Conservation (phyloP, 108 stramenopile genomes). For the Skeletonema tropicum region DNA sequence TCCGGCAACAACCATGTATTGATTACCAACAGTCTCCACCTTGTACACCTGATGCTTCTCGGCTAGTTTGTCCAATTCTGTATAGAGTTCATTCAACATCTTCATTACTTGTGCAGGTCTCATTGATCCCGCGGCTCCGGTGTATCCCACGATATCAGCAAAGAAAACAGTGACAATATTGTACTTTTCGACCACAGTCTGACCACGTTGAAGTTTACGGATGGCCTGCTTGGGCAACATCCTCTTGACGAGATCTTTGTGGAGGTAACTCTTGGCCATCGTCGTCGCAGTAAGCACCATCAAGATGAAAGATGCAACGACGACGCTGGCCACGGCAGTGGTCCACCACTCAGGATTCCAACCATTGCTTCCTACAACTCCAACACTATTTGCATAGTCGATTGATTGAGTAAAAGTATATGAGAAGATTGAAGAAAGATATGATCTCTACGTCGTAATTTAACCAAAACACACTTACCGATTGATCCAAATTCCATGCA, state of each 20-base stretch:
- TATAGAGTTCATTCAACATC: slow-evolving; percentile 56
- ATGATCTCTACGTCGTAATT: too few species aligned
- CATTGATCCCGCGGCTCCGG: slow-evolving; percentile 25
- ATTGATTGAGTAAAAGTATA: too few species aligned
- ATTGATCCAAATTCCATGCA: slow-evolving; percentile 9
- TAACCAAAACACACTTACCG: neutral
- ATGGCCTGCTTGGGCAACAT: slow-evolving; percentile 16
- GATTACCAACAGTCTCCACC: slow-evolving; percentile 60
- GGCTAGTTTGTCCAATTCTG: slow-evolving; percentile 49
- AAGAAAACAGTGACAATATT: slow-evolving; percentile 51
- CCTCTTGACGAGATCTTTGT: slow-evolving; percentile 9
- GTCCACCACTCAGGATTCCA: slow-evolving; percentile 4
- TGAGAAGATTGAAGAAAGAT: too few species aligned
- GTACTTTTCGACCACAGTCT: slow-evolving; percentile 38
- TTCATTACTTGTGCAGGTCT: slow-evolving; percentile 52
- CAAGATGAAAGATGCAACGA: slow-evolving; percentile 18
- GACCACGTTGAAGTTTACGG: slow-evolving; percentile 23
- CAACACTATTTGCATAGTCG: too few species aligned
- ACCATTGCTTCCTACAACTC: neutral
- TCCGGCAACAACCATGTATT: slow-evolving; percentile 51
- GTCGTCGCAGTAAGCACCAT: neutral
- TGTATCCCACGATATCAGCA: slow-evolving; percentile 62
- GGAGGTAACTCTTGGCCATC: slow-evolving; percentile 15
- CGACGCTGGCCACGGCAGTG: neutral
- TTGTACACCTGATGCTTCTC: slow-evolving; percentile 42